A percentile compares a stretch with the other conserved stretches of the same genome.
These are phyloP conservation scores for Austroboletus eburneus DNA, from an alignment of 768 basidiomycete species.

Conservation along the genomic window DNA sequence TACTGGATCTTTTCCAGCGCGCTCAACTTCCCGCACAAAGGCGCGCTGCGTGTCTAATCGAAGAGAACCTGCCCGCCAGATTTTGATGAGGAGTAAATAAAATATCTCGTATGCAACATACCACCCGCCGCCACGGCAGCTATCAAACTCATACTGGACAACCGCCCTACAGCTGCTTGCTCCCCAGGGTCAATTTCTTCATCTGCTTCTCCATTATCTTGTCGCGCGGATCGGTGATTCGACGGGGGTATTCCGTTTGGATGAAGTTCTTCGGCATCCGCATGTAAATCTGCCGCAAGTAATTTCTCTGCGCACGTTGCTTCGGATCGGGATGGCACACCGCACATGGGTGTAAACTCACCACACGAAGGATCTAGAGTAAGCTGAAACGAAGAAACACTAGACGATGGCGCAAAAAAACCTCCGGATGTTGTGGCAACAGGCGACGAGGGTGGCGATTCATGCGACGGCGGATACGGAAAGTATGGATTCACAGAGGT, in stretches of 20 bases:
- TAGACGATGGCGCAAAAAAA: slow-evolving; percentile 8
- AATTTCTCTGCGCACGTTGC: slow-evolving; percentile 3
- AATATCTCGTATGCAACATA: slow-evolving; percentile 33
- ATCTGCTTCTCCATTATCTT: slow-evolving; percentile 28
- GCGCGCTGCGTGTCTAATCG: slow-evolving; percentile 52
- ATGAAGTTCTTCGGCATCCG: slow-evolving; percentile 7
- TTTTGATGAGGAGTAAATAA: slow-evolving; percentile 5
- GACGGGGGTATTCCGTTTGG: slow-evolving; percentile 12
- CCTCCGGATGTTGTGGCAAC: slow-evolving; percentile 18
- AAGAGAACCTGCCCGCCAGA: slow-evolving; percentile 43
- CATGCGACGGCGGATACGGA: slow-evolving; percentile 35
- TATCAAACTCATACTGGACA: slow-evolving; percentile 92
- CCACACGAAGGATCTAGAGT: slow-evolving; percentile 10
- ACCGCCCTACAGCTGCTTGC: slow-evolving; percentile 79
- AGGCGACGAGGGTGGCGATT: slow-evolving; percentile 26
- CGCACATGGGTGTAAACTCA: slow-evolving; percentile 13
- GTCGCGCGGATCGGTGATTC: slow-evolving; percentile 14
- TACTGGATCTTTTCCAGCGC: slow-evolving; percentile 58
- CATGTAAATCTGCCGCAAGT: slow-evolving; percentile 6
- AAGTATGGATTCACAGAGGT: slow-evolving; percentile 49
- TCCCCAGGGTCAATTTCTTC: slow-evolving; percentile 45
- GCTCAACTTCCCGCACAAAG: slow-evolving; percentile 72
- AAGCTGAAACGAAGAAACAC: slow-evolving; percentile 15
- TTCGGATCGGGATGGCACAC: slow-evolving; percentile 16
- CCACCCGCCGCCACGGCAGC: slow-evolving; percentile 81